Evolutionary conservation across 345 rosid species (phyloP).

Genomic region (Brassica cretica): DNA sequence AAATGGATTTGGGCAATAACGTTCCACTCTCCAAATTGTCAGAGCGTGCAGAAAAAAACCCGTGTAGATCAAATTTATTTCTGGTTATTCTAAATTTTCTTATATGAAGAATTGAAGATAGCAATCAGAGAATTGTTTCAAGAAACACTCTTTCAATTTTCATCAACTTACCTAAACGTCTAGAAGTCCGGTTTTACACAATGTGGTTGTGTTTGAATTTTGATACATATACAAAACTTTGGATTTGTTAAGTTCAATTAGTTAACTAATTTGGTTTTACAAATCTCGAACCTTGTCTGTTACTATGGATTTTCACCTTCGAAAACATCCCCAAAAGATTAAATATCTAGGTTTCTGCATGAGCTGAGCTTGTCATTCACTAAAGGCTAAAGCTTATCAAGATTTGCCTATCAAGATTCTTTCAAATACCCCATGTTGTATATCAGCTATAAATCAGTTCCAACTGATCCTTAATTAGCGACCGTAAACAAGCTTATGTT

Average conservation of each 20-base stretch:
- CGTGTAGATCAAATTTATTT: not conserved
- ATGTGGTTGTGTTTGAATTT: not conserved
- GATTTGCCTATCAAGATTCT: not conserved
- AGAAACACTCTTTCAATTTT: not conserved
- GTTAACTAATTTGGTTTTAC: not conserved
- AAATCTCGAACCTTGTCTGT: not conserved
- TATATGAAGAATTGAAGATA: not conserved
- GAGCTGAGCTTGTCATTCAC: not conserved
- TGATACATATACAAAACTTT: not conserved
- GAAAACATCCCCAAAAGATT: not conserved
- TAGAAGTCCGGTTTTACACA: not conserved
- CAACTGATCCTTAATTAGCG: not conserved
- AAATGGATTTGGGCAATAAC: conserved; percentile 9
- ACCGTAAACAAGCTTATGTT: not conserved
- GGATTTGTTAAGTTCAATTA: not conserved
- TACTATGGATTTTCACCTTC: not conserved
- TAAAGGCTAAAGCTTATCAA: not conserved
- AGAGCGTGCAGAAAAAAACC: not conserved
- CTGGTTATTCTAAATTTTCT: not conserved
- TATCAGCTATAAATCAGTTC: not conserved
- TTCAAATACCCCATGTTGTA: not conserved
- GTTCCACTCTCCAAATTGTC: not conserved
- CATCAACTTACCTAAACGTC: not conserved
- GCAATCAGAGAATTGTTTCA: not conserved
- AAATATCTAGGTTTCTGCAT: not conserved